A percentile compares a stretch with the other conserved stretches of the same genome.
These are phyloP conservation scores for Wallacemonas rigidus DNA, from an alignment of 208 protist genomes.

Conservation along the genomic window DNA sequence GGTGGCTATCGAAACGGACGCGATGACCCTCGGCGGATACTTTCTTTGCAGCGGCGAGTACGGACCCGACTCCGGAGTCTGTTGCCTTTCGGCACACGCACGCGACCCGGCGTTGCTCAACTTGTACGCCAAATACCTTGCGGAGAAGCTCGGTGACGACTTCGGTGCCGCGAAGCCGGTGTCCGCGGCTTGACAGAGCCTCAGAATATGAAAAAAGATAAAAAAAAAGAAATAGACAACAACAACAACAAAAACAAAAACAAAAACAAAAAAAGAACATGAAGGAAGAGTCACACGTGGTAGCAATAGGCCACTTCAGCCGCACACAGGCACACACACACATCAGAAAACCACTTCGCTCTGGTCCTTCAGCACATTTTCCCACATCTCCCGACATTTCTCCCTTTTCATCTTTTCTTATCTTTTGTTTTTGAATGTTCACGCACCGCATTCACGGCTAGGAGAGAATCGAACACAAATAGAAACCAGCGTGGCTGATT, in stretches of 20 bases:
- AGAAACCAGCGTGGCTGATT: too few relatives aligned
- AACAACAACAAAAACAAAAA: background rate
- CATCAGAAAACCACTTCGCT: too few relatives aligned
- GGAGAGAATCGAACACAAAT: too few relatives aligned
- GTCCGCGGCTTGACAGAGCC: background rate
- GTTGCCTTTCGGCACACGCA: constrained; percentile 68
- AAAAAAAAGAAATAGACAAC: background rate
- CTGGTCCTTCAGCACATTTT: too few relatives aligned
- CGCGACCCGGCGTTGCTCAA: constrained; percentile 28
- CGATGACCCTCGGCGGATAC: constrained; percentile 70
- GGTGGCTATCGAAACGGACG: constrained; percentile 48
- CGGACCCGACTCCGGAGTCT: constrained; percentile 53
- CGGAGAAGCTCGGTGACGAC: constrained; percentile 32
- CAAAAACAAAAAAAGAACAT: background rate
- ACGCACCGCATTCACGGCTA: too few relatives aligned
- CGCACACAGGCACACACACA: background rate
- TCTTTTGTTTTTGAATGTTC: too few relatives aligned
- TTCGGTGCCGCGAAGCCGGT: constrained; percentile 2
- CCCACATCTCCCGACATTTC: too few relatives aligned
- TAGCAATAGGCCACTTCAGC: background rate
- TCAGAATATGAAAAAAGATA: background rate
- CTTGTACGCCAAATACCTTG: constrained; percentile 56
- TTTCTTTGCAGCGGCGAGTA: constrained; percentile 82
- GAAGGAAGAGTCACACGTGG: background rate
- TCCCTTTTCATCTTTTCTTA: too few relatives aligned